These are phyloP conservation scores for Metschnikowia kunwiensis DNA, from an alignment of 805 yeast species.

Conservation along the genomic window DNA sequence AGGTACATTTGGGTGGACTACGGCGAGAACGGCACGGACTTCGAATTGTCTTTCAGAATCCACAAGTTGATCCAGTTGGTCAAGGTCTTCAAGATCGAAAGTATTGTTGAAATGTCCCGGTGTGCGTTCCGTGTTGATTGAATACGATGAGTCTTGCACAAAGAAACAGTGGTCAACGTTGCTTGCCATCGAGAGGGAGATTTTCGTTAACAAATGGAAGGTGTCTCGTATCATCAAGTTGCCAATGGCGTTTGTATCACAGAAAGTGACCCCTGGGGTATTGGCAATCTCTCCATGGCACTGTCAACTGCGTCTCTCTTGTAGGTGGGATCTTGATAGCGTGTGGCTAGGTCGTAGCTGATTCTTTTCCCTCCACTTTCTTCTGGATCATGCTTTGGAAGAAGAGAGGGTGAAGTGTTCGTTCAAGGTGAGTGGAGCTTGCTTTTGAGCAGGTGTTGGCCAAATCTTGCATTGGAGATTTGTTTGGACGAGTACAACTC, in stretches of 20 bases:
- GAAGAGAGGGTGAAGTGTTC: too few species aligned
- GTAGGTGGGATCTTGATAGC: too few species aligned
- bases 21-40: constrained; percentile 84
- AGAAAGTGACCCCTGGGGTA: too few species aligned
- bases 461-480: too few species aligned
- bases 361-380: too few species aligned
- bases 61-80: constrained; percentile 78
- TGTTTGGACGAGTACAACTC: too few species aligned
- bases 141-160: constrained; percentile 65
- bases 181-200: constrained; percentile 71
- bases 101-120: constrained; percentile 96
- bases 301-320: too few species aligned
- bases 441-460: too few species aligned
- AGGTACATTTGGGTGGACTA: constrained; percentile 88
- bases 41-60: constrained; percentile 81
- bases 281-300: too few species aligned
- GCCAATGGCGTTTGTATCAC: constrained; percentile 98
- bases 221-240: constrained; percentile 80
- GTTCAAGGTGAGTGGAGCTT: too few species aligned
- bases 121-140: constrained; percentile 90
- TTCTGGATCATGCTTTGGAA: too few species aligned
- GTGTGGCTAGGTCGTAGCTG: too few species aligned
- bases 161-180: constrained; percentile 66
- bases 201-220: constrained; percentile 76
- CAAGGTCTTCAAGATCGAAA: constrained; percentile 58